Evolutionary conservation across 495 filamentous ascomycete genomes (phyloP).

Genomic region (Talaromyces proteolyticus): DNA sequence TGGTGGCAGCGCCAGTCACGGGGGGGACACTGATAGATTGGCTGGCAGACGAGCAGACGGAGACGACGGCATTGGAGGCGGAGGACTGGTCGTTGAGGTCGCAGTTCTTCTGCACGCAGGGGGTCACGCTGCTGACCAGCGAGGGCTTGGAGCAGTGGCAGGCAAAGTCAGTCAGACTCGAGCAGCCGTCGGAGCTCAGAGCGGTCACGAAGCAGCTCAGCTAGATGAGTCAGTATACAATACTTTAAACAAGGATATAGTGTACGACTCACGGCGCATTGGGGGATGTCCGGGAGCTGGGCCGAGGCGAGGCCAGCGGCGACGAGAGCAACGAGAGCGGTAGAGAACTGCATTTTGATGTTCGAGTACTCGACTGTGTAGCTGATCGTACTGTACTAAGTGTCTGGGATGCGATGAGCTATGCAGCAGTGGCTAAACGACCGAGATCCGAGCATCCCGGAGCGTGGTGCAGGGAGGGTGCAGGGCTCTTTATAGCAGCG

Average conservation of each 20-base stretch:
- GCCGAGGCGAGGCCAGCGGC: slow-evolving; percentile 30
- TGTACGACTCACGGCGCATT: slow-evolving; percentile 33
- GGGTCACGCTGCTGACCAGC: slow-evolving; percentile 31
- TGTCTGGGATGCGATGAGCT: too few species aligned
- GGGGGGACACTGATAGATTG: slow-evolving; percentile 33
- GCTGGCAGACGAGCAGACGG: slow-evolving; percentile 27
- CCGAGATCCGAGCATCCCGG: too few species aligned
- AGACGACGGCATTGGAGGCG: slow-evolving; percentile 31
- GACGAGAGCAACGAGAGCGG: slow-evolving; percentile 23
- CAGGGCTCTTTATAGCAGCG: too few species aligned
- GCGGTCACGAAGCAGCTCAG: slow-evolving; percentile 36
- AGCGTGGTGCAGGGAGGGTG: too few species aligned
- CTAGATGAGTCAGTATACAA: too few species aligned
- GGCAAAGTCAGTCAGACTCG: slow-evolving; percentile 36
- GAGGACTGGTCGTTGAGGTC: slow-evolving; percentile 27
- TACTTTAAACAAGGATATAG: not conserved
- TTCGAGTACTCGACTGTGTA: too few species aligned
- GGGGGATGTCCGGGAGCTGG: slow-evolving; percentile 34
- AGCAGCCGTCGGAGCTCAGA: slow-evolving; percentile 37
- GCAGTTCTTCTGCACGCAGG: slow-evolving; percentile 41
- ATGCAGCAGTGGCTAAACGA: too few species aligned
- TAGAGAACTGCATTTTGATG: slow-evolving; percentile 36
- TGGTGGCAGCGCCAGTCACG: too few species aligned
- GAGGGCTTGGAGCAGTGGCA: slow-evolving; percentile 45
- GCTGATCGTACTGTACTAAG: too few species aligned